A percentile compares a stretch with the other conserved stretches of the same genome.
Evolutionary conservation across 495 filamentous ascomycete species (phyloP).

Genomic region (Trichodelitschia bisporula): DNA sequence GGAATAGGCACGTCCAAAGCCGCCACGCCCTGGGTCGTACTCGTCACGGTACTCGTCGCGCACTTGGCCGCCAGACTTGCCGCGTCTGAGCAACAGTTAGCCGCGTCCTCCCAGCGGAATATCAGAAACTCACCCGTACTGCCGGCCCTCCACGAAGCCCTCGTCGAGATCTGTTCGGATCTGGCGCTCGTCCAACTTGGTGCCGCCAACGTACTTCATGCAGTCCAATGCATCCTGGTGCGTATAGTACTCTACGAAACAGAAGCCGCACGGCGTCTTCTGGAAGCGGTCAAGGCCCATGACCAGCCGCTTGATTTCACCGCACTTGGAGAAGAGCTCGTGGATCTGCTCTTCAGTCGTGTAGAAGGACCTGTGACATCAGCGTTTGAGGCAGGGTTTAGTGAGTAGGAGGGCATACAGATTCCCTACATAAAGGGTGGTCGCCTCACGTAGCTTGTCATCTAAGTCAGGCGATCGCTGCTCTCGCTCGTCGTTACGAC

Average conservation of each 20-base stretch:
- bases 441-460: slow-evolving; percentile 61
- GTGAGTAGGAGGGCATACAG: slow-evolving; percentile 39
- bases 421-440: slow-evolving; percentile 94
- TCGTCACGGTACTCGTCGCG: slow-evolving; percentile 94
- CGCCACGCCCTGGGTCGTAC: slow-evolving; percentile 82
- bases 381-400: slow-evolving; percentile 1
- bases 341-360: slow-evolving; percentile 98
- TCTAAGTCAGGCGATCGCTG: slow-evolving; percentile 19
- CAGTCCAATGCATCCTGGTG: slow-evolving; percentile 91
- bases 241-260: slow-evolving; percentile 97
- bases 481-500: slow-evolving; percentile 28
- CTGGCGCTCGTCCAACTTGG: slow-evolving; percentile 93
- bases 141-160: slow-evolving; percentile 82
- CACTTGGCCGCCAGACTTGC: slow-evolving; percentile 91
- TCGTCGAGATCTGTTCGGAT: slow-evolving; percentile 94
- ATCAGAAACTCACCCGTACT: slow-evolving; percentile 44
- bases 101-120: slow-evolving; percentile 1
- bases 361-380: slow-evolving; percentile 64
- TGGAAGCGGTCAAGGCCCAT: slow-evolving; percentile 94
- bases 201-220: slow-evolving; percentile 95
- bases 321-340: slow-evolving; percentile 89
- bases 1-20: slow-evolving; percentile 29
- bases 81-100: slow-evolving; percentile 21
- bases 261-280: slow-evolving; percentile 97
- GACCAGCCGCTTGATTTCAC: slow-evolving; percentile 92